Conservation (phyloP, 371 early-diverging fungal species). For the Dichotomocladium elegans region DNA sequence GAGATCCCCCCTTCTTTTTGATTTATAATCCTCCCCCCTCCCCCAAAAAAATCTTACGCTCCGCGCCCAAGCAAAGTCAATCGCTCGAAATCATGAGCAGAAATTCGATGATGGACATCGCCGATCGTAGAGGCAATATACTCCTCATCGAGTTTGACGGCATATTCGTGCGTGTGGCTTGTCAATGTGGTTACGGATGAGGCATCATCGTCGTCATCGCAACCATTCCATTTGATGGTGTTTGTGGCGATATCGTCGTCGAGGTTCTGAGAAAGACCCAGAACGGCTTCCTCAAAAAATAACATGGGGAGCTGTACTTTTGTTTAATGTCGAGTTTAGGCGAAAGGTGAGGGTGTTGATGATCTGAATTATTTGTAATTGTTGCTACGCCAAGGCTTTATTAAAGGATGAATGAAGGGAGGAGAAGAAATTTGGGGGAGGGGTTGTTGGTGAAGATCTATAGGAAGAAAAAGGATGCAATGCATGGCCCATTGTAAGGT, state of each 20-base stretch:
- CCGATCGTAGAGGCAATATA: conserved; percentile 7
- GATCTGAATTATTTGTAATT: no score
- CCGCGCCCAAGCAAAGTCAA: conserved; percentile 95
- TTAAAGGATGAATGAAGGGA: no score
- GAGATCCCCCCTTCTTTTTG: background rate
- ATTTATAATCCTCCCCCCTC: background rate
- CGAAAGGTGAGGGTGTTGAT: no score
- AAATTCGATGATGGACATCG: conserved; percentile 27
- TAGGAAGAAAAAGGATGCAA: no score
- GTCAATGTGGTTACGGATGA: conserved; percentile 3
- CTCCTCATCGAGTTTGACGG: conserved; percentile 5
- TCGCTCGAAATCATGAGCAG: conserved; percentile 77
- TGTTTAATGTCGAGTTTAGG: no score
- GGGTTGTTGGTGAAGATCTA: no score
- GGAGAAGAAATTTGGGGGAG: no score
- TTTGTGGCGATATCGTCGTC: background rate
- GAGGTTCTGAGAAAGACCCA: conserved; percentile 5
- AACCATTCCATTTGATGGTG: background rate
- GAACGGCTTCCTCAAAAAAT: conserved; percentile 15
- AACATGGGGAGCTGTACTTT: conserved; percentile 10
- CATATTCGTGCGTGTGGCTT: background rate
- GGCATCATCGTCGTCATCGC: conserved; percentile 1
- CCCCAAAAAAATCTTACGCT: conserved; percentile 49
- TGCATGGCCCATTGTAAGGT: no score
- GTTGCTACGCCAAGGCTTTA: no score